These are phyloP conservation scores for Apophysomyces variabilis DNA, from an alignment of 371 early-diverging fungal species.

Conservation along the genomic window DNA sequence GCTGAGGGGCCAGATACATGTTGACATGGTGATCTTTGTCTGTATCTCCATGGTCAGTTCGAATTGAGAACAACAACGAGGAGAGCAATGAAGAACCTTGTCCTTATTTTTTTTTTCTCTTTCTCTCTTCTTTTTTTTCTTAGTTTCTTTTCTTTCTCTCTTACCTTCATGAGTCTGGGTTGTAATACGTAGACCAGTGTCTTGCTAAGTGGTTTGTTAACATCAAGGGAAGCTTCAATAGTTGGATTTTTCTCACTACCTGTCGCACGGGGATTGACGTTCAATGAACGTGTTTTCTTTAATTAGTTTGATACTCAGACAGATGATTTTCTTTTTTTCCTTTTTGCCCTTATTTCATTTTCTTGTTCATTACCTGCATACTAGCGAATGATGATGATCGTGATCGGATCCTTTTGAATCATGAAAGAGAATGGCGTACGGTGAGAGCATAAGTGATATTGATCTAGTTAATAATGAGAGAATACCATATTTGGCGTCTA, in stretches of 20 bases:
- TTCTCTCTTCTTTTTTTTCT: too few species aligned
- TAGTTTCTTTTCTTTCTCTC: too few species aligned
- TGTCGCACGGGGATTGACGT: conserved; percentile 6
- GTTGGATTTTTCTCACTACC: not conserved
- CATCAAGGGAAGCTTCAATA: not conserved
- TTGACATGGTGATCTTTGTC: not conserved
- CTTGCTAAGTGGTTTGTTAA: not conserved
- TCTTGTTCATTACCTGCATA: not conserved
- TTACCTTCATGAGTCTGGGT: conserved; percentile 4
- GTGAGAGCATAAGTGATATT: not conserved
- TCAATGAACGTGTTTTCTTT: conserved; percentile 6
- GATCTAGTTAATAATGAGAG: not conserved
- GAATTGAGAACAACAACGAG: not conserved
- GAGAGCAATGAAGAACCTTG: not conserved
- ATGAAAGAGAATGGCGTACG: not conserved
- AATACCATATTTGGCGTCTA: not conserved
- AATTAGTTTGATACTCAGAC: conserved; percentile 10
- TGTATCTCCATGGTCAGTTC: not conserved
- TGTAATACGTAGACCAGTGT: not conserved
- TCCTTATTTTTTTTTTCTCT: not conserved
- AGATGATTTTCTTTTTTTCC: conserved; percentile 4
- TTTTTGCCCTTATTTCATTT: not conserved
- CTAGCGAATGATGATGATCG: conserved; percentile 6
- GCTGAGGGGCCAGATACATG: conserved; percentile 9
- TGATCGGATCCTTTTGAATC: conserved; percentile 3